Percentiles rank a stretch among this genome's conserved stretches.
Conservation (phyloP, 176 grass and related monocot species). For the Zoysia japonica region DNA sequence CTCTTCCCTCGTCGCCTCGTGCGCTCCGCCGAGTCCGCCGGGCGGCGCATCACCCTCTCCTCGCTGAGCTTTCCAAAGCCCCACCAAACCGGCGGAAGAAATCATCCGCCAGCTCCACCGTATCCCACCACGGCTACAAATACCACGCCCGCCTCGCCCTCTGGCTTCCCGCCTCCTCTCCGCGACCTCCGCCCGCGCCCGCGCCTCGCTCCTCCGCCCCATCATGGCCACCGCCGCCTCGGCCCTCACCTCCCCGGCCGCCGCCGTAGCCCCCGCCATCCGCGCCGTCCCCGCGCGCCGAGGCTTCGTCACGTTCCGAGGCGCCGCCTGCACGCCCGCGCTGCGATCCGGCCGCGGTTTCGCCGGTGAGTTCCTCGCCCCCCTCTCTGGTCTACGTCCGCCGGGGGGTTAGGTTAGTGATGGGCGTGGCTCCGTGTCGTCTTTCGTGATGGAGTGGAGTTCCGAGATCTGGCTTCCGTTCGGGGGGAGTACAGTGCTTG, state of each 20-base stretch:
- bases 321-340: neutral
- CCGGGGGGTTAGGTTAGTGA: neutral
- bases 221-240: slow-evolving; percentile 41
- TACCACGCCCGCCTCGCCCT: slow-evolving; percentile 18
- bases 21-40: slow-evolving; percentile 40
- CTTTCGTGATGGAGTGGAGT: neutral
- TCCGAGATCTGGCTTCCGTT: slow-evolving; percentile 23
- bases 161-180: slow-evolving; percentile 47
- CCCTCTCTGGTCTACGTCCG: neutral
- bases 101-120: neutral
- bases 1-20: slow-evolving; percentile 29
- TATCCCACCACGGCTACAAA: slow-evolving; percentile 24
- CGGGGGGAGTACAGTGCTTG: neutral
- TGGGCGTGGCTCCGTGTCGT: neutral
- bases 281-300: neutral
- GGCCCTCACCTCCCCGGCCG: slow-evolving; percentile 34
- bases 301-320: slow-evolving; percentile 42
- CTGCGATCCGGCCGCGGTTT: slow-evolving; percentile 32
- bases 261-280: neutral
- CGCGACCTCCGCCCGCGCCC: slow-evolving; percentile 1
- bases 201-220: neutral
- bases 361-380: slow-evolving; percentile 21
- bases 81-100: neutral
- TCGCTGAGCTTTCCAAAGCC: slow-evolving; percentile 40
- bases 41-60: neutral